Conservation (phyloP, 2,329 filamentous ascomycete species). For the Tetracladium maxilliforme region DNA sequence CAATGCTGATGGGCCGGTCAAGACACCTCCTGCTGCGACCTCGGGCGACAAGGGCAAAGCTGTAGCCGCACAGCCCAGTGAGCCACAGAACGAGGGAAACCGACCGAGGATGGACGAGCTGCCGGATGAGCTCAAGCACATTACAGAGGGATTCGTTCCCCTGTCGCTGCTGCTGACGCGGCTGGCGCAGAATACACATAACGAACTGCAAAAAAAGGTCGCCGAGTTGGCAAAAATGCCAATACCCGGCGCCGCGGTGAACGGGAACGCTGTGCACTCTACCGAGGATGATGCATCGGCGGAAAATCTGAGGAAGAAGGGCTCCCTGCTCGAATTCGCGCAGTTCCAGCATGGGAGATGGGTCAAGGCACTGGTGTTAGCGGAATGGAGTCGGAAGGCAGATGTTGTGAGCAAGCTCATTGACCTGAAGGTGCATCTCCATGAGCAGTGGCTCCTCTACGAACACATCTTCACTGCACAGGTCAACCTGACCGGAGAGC, state of each 20-base stretch:
- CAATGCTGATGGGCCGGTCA: constrained; percentile 12
- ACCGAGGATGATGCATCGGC: constrained; percentile 38
- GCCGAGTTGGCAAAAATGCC: constrained; percentile 55
- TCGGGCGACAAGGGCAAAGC: constrained; percentile 11
- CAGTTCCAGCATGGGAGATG: constrained; percentile 73
- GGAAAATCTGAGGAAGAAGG: constrained; percentile 65
- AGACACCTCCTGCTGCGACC: constrained; percentile 18
- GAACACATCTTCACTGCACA: constrained; percentile 45
- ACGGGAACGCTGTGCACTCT: constrained; percentile 31
- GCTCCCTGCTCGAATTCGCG: constrained; percentile 59
- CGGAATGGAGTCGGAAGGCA: constrained; percentile 75
- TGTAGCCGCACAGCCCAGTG: constrained; percentile 12
- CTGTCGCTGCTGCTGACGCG: constrained; percentile 63
- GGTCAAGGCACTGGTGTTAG: constrained; percentile 82
- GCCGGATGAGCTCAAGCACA: constrained; percentile 51
- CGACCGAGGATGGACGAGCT: constrained; percentile 24
- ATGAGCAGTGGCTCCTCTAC: constrained; percentile 45
- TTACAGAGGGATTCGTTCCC: constrained; percentile 62
- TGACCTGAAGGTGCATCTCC: constrained; percentile 67
- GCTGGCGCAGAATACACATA: constrained; percentile 71
- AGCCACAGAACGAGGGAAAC: constrained; percentile 8
- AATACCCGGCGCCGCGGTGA: constrained; percentile 33
- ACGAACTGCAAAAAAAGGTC: constrained; percentile 58
- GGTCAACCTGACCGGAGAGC: constrained; percentile 57
- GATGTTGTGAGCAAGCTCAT: constrained; percentile 75